Evolutionary conservation across 164 flowering plant genomes (phyloP), one percentile per base, ranked within the genome.

Genomic region (Litsea cubeba): DNA sequence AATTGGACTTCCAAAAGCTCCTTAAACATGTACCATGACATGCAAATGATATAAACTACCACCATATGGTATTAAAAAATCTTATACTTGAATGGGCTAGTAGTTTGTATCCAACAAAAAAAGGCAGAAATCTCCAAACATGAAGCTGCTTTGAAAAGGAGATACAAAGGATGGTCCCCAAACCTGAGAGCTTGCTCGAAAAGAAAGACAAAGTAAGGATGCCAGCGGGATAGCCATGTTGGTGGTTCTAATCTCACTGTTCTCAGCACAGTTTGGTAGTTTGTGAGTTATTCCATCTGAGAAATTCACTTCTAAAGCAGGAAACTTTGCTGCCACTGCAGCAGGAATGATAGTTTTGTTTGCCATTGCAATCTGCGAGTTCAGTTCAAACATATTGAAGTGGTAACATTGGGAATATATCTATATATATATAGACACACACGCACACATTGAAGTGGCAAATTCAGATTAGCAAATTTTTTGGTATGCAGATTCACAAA

Each of bases 131-230:
- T 15, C 46, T 25, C 32, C 22, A 63, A 63, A 22, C 12, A 12
- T 63, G 4, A 63, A 10, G n/a, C 24, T 8, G 11, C 23, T 35
- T 65, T 65, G 24, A 50, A 64, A 17, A 73, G 49, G 18, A 28
- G 10, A 63, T n/a, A 18, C 10, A 35, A 65, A 40, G 3, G 26
- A 70, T 50, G 24, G 17, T 11, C 24, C 6, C 3, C 81, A 50
- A 78, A 93, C 99, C 98, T 89, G 93, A 72, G 99, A 93, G 73
- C 74, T 86, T 50, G 98, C 97, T 69, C 97, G 92, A 76, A 93
- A 95, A 2, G 91, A 82, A 76, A 95, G 89, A 75, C 99, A 93
- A n/a, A 95, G 20, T 49, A 93, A 77, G n/a, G 95, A 79, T n/a
- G 84, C 92, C 71, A 76, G 82, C 5, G 93, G 88, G 22, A 68